Conservation (phyloP, 2,329 filamentous ascomycete species). For the Nectriaceae sp. region DNA sequence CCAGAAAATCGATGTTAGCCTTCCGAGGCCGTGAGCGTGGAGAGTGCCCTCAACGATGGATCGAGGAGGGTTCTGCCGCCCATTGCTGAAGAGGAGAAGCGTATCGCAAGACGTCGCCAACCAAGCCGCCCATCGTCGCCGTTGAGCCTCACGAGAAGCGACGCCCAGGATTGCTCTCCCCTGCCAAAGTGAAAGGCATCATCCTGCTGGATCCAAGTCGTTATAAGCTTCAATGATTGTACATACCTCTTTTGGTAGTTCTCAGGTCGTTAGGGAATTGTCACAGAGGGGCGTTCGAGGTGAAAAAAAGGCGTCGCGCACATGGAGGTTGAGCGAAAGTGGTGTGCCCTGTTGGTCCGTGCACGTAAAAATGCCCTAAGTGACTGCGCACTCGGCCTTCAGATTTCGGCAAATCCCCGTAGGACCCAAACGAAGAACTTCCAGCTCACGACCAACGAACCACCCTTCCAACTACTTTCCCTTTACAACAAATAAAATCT, state of each 20-base stretch:
- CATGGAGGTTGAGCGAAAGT: slow-evolving; percentile 12
- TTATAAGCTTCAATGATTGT: slow-evolving; percentile 26
- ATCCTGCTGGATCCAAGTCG: slow-evolving; percentile 39
- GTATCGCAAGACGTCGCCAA: slow-evolving; percentile 50
- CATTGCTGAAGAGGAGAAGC: slow-evolving; percentile 64
- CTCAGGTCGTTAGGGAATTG: slow-evolving; percentile 14
- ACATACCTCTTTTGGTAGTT: slow-evolving; percentile 48
- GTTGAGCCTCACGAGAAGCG: slow-evolving; percentile 24
- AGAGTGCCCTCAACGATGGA: slow-evolving; percentile 65
- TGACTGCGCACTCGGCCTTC: slow-evolving; percentile 33
- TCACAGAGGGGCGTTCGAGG: slow-evolving; percentile 16
- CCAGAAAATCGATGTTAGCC: slow-evolving; percentile 56
- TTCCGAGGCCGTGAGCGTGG: slow-evolving; percentile 60
- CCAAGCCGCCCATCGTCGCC: slow-evolving; percentile 19
- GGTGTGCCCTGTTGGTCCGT: slow-evolving; percentile 45
- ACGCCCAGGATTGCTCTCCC: slow-evolving; percentile 60
- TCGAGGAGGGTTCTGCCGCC: slow-evolving; percentile 71
- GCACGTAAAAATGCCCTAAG: slow-evolving; percentile 48
- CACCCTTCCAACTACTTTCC: slow-evolving; percentile 21
- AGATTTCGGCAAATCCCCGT: slow-evolving; percentile 41
- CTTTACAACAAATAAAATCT: slow-evolving; percentile 49
- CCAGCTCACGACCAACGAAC: slow-evolving; percentile 33
- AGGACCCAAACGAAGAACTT: slow-evolving; percentile 32
- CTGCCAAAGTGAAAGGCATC: slow-evolving; percentile 55
- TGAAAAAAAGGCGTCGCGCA: slow-evolving; percentile 12